Base-by-base conservation (phyloP, 148 eudicot genomes). In the Rhododendron griersonianum region DNA sequence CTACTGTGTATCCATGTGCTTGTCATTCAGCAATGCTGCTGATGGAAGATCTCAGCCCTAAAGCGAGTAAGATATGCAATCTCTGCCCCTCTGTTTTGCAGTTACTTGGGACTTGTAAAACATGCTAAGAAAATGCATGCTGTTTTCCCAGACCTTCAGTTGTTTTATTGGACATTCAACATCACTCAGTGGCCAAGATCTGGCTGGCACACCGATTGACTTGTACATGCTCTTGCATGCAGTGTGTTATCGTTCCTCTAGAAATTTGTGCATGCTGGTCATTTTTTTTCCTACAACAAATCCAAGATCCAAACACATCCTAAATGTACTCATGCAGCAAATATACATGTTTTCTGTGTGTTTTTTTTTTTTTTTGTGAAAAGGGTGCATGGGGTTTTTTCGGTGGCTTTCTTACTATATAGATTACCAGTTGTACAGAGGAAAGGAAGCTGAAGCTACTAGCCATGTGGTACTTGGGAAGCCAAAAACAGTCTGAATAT, bases 381-480 rank as follows among this genome's bases (percentile, higher is more conserved):
- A 14, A 50, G 21, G 23, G 63, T 50, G 82, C 15, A 19, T 11
- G 28, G 73, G 11, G 19, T 19, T 41, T 6, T 28, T 28, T 11
- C 3, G 15, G 33, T 81, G 44, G 45, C 45, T 33, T 57, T 53
- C 53, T 81, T 81, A 19, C 14, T 55, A 14, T 81, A 28, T 7
- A 55, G 6, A 39, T 41, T 33, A 81, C 61, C 83, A 53, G 45
- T 55, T 61, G 25, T 8, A 81, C 7, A 3, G 28, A 59, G 50
- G 61, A 10, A 57, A 21, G 3, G 73, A 8, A 57, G 71, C 33
- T 39, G 83, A 35, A 41, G 63, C 71, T 81, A 23, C 71, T 63
- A n/a, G 83, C 78, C 87, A 65, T 53, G 67, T 48, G 75, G 87
- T 21, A 81, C 57, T 82, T 86, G 78, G 69, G 83, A 50, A 39